Percentiles rank a stretch among this genome's conserved stretches.
Conservation (phyloP, 331 rosid genomes). For the Dryas integrifolia region DNA sequence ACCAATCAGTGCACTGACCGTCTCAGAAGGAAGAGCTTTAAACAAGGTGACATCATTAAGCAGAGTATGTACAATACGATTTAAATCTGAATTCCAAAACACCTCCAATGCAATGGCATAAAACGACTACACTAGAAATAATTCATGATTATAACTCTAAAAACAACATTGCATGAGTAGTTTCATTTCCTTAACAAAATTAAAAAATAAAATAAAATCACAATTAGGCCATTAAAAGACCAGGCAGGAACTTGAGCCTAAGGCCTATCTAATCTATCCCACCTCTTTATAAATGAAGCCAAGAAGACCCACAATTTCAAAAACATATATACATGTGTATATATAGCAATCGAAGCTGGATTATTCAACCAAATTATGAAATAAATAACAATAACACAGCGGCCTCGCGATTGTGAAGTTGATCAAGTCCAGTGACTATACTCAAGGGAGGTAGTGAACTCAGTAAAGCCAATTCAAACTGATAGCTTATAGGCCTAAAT, state of each 20-base stretch:
- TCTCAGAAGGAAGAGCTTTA: background rate
- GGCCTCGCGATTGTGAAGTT: background rate
- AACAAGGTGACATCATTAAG: background rate
- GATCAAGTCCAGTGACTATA: slow-evolving; percentile 12
- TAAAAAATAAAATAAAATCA: background rate
- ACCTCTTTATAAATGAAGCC: background rate
- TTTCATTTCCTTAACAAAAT: background rate
- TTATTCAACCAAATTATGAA: background rate
- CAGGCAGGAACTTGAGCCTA: background rate
- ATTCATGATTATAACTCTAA: background rate
- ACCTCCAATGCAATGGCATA: background rate
- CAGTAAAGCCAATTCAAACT: slow-evolving; percentile 12
- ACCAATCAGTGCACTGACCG: background rate
- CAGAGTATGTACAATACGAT: background rate
- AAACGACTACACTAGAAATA: no score
- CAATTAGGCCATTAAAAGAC: background rate
- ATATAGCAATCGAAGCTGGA: background rate
- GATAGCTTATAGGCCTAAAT: background rate
- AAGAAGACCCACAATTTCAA: background rate
- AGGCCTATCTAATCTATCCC: background rate
- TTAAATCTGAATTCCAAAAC: background rate
- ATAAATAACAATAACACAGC: background rate
- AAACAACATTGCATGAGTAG: background rate
- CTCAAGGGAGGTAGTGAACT: background rate
- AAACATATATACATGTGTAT: background rate